phyloP scores from a whole-genome alignment of 2,329 filamentous ascomycete species.

The Cadophora sp. region DNA sequence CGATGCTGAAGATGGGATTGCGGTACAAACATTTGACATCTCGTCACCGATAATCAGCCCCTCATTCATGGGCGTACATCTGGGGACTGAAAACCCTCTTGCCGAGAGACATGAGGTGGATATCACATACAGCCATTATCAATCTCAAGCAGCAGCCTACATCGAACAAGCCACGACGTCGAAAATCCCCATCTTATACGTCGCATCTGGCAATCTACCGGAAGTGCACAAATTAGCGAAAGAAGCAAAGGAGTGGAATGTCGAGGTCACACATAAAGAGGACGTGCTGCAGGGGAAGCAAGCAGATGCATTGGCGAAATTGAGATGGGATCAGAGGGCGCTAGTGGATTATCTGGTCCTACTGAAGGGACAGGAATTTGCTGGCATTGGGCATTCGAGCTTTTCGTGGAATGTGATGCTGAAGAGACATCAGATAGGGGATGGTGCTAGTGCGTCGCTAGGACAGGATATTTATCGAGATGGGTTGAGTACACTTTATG shows the following conservation, averaged over 20 bases:
- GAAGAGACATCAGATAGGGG: slow-evolving; percentile 37
- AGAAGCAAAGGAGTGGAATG: slow-evolving; percentile 46
- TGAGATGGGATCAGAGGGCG: slow-evolving; percentile 56
- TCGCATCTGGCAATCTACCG: slow-evolving; percentile 51
- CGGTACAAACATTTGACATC: slow-evolving; percentile 39
- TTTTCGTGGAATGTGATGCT: slow-evolving; percentile 56
- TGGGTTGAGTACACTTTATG: slow-evolving; percentile 38
- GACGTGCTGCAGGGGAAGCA: slow-evolving; percentile 50
- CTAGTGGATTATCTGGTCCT: slow-evolving; percentile 59
- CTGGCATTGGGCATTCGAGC: slow-evolving; percentile 52
- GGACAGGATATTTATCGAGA: slow-evolving; percentile 32
- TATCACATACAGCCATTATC: slow-evolving; percentile 41
- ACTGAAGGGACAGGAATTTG: slow-evolving; percentile 51
- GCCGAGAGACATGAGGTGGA: slow-evolving; percentile 43
- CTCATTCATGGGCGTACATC: slow-evolving; percentile 49
- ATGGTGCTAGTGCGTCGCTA: slow-evolving; percentile 21
- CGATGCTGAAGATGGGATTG: slow-evolving; percentile 35
- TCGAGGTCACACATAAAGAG: slow-evolving; percentile 52
- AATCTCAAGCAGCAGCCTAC: slow-evolving; percentile 48
- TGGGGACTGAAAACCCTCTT: slow-evolving; percentile 48
- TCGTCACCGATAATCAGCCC: slow-evolving; percentile 39
- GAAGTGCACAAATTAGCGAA: slow-evolving; percentile 48
- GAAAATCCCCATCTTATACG: slow-evolving; percentile 49
- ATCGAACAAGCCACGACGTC: slow-evolving; percentile 45
- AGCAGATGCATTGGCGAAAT: slow-evolving; percentile 37